Base-by-base conservation (phyloP, 2,329 filamentous ascomycete genomes). In the Claviceps pusilla region DNA sequence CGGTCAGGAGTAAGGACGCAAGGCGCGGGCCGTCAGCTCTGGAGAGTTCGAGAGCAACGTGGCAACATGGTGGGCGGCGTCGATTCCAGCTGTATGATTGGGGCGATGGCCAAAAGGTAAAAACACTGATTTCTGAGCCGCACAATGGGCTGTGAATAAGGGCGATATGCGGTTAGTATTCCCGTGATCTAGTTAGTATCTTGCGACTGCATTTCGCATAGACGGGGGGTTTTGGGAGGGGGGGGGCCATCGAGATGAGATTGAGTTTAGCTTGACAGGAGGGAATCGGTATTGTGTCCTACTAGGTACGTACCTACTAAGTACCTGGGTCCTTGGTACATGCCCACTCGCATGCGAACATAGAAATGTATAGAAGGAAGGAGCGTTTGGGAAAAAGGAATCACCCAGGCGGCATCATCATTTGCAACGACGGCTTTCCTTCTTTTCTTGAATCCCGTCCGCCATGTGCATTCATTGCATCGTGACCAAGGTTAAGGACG, bases 41-140 rank as follows among this genome's bases (percentile, higher is more conserved):
- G 47, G 37, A 39, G 12, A 41, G 39, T 41, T 41, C 39, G 42
- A 45, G 42, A 28, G 19, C 45, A 53, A 31, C 29, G 48, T 39
- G 39, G 42, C 48, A 54, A 12, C 54, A 54, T 46, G 35, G 31
- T 51, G 52, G 49, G 31, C 45, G 51, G 51, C 51, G 51, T 48
- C 48, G 51, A 49, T 43, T 52, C 45, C 43, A 48, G 49, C 53
- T 49, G 53, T 49, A 45, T 45, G 47, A 52, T 48, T 29, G 45
- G 33, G 14, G 51, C 43, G 31, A 48, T 39, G 28, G 35, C 31
- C 37, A 37, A 11, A 11, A 37, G 10, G 11, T 9, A 10, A 37
- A 37, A 16, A 2, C 39, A 41, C 39, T 16, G 16, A n/a, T n/a
- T 41, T 41, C 37, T 41, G 45, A 11, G 11, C 24, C 3, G 45